phyloP scores from a whole-genome alignment of 2,329 filamentous ascomycete species.

The Chaetothyriales sp. region DNA sequence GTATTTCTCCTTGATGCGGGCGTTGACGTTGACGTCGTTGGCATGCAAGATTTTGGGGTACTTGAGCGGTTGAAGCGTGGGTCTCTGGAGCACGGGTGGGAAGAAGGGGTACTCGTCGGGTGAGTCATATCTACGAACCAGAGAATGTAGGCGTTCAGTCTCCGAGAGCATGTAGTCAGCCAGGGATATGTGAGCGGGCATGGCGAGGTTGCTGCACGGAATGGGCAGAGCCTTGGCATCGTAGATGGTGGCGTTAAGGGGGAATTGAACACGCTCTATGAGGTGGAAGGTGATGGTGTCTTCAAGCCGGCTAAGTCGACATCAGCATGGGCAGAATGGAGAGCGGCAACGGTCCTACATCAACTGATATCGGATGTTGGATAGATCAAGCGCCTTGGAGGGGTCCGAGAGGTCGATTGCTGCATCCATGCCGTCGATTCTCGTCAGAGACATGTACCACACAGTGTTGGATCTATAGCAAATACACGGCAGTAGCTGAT shows the following conservation, averaged over 20 bases:
- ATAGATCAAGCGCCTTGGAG: slow-evolving; percentile 72
- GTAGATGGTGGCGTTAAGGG: slow-evolving; percentile 82
- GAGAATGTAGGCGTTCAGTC: slow-evolving; percentile 80
- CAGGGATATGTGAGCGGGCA: slow-evolving; percentile 91
- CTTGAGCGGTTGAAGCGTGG: slow-evolving; percentile 73
- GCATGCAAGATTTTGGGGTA: slow-evolving; percentile 80
- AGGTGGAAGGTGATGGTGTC: slow-evolving; percentile 96
- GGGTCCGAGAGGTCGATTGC: slow-evolving; percentile 78
- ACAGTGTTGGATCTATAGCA: no score
- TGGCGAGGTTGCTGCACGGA: slow-evolving; percentile 57
- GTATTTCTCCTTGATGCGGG: slow-evolving; percentile 74
- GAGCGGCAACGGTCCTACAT: slow-evolving; percentile 45
- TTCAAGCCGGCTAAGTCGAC: slow-evolving; percentile 66
- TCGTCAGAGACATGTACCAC: neutral
- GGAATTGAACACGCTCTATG: slow-evolving; percentile 96
- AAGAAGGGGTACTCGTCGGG: slow-evolving; percentile 98
- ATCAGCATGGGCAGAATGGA: slow-evolving; percentile 4
- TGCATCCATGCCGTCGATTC: slow-evolving; percentile 57
- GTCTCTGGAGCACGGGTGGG: slow-evolving; percentile 60
- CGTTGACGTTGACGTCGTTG: slow-evolving; percentile 85
- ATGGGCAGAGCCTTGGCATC: slow-evolving; percentile 63
- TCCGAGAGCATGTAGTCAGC: slow-evolving; percentile 88
- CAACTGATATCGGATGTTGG: slow-evolving; percentile 83
- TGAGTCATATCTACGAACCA: slow-evolving; percentile 86
- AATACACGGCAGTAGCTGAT: no score